phyloP scores from a whole-genome alignment of 345 rosid species.

The Eucalyptus regnans region DNA sequence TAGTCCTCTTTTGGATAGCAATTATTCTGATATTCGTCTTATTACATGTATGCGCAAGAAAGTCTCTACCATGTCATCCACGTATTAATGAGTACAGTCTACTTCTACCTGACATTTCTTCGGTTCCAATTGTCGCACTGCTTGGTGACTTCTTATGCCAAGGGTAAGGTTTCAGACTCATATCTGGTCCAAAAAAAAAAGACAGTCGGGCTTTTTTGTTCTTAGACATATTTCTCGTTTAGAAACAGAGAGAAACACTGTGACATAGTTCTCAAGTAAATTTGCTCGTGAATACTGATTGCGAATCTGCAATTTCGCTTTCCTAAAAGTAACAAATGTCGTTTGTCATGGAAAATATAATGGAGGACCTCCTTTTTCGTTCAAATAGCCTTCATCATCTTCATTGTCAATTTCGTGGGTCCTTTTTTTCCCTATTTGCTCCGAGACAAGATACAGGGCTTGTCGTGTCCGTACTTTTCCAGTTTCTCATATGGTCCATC shows the following conservation, averaged over 20 bases:
- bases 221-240: neutral
- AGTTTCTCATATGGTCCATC: neutral
- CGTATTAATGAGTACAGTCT: slow-evolving; percentile 50
- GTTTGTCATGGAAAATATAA: neutral
- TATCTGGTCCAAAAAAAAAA: too few species aligned
- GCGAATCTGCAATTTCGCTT: neutral
- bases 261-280: neutral
- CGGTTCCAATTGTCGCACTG: too few species aligned
- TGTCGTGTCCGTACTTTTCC: neutral
- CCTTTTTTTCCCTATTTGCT: neutral
- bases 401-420: neutral
- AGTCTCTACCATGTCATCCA: slow-evolving; percentile 64
- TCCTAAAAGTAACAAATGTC: neutral
- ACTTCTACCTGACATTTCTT: too few species aligned
- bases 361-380: neutral
- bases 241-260: neutral
- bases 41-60: slow-evolving; percentile 36
- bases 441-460: neutral
- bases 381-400: neutral
- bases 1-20: neutral
- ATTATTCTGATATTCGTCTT: neutral
- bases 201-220: neutral
- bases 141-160: too few species aligned
- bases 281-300: neutral
- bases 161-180: too few species aligned